These are phyloP conservation scores for Trichomonas gallinae DNA, from an alignment of 208 protist genomes.

Conservation along the genomic window DNA sequence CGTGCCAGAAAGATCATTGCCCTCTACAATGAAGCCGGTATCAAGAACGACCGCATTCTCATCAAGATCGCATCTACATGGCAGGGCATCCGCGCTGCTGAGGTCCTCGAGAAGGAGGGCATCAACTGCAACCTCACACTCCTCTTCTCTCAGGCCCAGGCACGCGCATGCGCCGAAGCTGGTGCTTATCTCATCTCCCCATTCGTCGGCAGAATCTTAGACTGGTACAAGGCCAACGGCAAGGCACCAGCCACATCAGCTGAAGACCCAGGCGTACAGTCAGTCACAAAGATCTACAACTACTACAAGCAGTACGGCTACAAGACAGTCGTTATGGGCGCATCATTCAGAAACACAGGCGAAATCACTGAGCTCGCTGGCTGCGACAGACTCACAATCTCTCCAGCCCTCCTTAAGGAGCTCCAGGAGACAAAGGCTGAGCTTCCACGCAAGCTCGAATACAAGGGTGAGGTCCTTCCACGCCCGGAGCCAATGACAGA, in stretches of 20 bases:
- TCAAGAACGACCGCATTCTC: conserved; percentile 33
- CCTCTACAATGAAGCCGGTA: conserved; percentile 39
- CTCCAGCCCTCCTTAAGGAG: conserved; percentile 37
- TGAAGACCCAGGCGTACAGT: conserved; percentile 42
- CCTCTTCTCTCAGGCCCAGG: conserved; percentile 42
- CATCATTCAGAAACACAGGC: conserved; percentile 25
- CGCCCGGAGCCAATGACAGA: background rate
- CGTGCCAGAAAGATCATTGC: conserved; percentile 40
- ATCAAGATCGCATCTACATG: conserved; percentile 48
- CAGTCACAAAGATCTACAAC: conserved; percentile 37
- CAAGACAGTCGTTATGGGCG: conserved; percentile 40
- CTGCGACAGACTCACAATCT: conserved; percentile 41
- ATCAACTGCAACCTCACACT: conserved; percentile 47
- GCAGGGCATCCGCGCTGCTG: conserved; percentile 41
- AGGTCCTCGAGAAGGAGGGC: conserved; percentile 36
- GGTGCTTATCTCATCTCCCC: conserved; percentile 39
- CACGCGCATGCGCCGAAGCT: conserved; percentile 30
- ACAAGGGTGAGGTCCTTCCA: background rate
- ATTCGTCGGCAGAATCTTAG: conserved; percentile 42
- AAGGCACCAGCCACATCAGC: background rate
- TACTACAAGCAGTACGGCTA: conserved; percentile 43
- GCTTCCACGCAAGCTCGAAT: conserved; percentile 22
- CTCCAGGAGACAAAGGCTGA: conserved; percentile 24
- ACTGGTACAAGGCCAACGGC: conserved; percentile 38
- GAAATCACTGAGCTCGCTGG: conserved; percentile 47